Evolutionary conservation across 2,329 filamentous ascomycete genomes (phyloP), one percentile per base, ranked within the genome.

Genomic region (Ilyonectria robusta): DNA sequence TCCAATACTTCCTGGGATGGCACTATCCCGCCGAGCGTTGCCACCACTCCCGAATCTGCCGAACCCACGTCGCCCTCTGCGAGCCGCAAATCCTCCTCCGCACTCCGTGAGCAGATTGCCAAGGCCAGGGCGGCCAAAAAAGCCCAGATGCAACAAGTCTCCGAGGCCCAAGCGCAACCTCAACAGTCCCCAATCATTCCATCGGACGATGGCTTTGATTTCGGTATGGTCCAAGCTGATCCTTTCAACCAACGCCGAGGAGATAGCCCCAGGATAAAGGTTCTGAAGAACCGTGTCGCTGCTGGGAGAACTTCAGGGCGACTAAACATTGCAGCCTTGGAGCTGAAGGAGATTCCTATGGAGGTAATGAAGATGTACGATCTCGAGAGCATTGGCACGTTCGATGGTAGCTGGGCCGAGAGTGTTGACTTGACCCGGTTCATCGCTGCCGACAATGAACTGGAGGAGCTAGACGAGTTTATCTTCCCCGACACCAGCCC

Each of bases 341-440:
- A 90, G 1, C 81, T 99, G 44, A 92, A 90, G 67, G 87, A 92
- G 64, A 92, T 99, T 4, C 96, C 96, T 0, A 81, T 88, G 1
- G 93, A 97, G 76, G 93, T 98, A 0, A 83, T 97, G 81, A 89
- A 91, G 61, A 98, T 98, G 95, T 98, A 98, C 78, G 93, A 94
- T 73, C 85, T 93, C 19, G 91, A 94, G 59, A 86, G 88, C 1
- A 86, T 90, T 62, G 89, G 91, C 42, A 85, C 84, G 13, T 83
- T 87, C 23, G 89, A 87, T 40, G 88, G 90, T 11, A 89, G 91
- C 37, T 98, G 96, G 96, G 94, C 94, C 2, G 95, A 98, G 79
- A 92, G 93, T 66, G 94, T 98, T 11, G 95, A 98, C 77, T 82
- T 98, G 51, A 92, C 91, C 1, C 90, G 92, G 67, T 90, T 98